Percentiles rank a stretch among this genome's conserved stretches.
These are phyloP conservation scores for Euphorbia schlechtendalii DNA, from an alignment of 441 rosid species.

Conservation along the genomic window DNA sequence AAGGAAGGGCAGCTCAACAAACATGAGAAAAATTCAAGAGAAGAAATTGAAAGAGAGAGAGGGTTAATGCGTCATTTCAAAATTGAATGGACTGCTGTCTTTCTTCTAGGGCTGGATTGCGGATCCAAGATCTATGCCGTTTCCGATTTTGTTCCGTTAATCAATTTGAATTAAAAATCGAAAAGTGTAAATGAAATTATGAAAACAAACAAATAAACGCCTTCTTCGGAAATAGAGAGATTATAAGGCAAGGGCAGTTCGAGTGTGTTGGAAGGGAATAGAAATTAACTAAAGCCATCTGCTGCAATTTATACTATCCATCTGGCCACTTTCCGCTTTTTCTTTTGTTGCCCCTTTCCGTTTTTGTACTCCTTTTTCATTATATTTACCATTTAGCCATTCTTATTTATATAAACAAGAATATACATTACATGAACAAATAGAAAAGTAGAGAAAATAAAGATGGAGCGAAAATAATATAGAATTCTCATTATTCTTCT, in stretches of 20 bases:
- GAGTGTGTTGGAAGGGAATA: conserved; percentile 10
- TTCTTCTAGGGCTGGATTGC: neutral
- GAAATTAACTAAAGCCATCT: conserved; percentile 11
- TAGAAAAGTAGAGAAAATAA: no score
- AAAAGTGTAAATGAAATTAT: neutral
- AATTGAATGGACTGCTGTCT: neutral
- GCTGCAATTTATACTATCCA: conserved; percentile 18
- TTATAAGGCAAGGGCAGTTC: conserved; percentile 26
- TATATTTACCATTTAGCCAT: neutral
- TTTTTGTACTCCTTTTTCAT: conserved; percentile 7
- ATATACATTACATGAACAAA: no score
- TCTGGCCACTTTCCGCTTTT: conserved; percentile 19
- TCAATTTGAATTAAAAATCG: neutral
- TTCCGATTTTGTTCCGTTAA: neutral
- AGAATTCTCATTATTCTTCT: no score
- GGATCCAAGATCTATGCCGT: conserved; percentile 6
- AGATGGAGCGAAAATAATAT: no score
- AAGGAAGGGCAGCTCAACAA: conserved; percentile 18
- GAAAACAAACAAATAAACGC: neutral
- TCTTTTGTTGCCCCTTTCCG: conserved; percentile 17
- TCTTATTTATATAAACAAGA: neutral
- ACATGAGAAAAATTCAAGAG: neutral
- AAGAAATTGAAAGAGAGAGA: no score
- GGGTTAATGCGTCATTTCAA: no score
- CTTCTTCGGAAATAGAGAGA: neutral